These are phyloP conservation scores for Scheffersomyces ergatensis DNA, from an alignment of 805 yeast species.

Conservation along the genomic window DNA sequence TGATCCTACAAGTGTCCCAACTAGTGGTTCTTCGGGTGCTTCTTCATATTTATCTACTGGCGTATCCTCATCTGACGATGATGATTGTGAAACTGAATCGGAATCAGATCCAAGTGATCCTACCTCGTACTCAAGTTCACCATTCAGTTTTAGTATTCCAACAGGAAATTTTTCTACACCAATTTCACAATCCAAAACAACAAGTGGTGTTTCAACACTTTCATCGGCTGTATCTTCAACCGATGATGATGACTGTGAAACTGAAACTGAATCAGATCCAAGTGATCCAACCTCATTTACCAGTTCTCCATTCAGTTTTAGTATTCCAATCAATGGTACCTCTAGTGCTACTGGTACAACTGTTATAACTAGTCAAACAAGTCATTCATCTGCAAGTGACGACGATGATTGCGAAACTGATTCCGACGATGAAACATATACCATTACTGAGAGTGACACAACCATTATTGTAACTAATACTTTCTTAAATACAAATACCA, in stretches of 20 bases:
- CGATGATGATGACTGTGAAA: conserved; percentile 4
- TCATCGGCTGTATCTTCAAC: not conserved
- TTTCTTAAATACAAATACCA: not conserved
- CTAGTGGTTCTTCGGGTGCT: not conserved
- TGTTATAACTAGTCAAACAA: too few species aligned
- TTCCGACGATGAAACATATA: conserved; percentile 2
- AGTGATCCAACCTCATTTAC: not conserved
- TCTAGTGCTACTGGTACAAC: too few species aligned
- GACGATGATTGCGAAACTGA: conserved; percentile 4
- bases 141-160: not conserved
- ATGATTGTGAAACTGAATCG: conserved; percentile 1
- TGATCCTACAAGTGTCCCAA: not conserved
- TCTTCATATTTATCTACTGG: too few species aligned
- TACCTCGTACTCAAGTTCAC: not conserved
- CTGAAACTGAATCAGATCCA: not conserved
- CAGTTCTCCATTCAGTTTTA: not conserved
- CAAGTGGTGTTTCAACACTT: too few species aligned
- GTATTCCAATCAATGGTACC: not conserved
- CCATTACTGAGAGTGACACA: conserved; percentile 6
- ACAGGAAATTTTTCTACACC: too few species aligned
- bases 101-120: not conserved
- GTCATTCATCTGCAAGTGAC: not conserved
- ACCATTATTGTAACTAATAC: not conserved
- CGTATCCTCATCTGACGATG: conserved; percentile 1
- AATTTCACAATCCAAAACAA: not conserved